These are phyloP conservation scores for Pseudogymnoascus sp. DNA, from an alignment of 2,329 filamentous ascomycete genomes.

Conservation along the genomic window DNA sequence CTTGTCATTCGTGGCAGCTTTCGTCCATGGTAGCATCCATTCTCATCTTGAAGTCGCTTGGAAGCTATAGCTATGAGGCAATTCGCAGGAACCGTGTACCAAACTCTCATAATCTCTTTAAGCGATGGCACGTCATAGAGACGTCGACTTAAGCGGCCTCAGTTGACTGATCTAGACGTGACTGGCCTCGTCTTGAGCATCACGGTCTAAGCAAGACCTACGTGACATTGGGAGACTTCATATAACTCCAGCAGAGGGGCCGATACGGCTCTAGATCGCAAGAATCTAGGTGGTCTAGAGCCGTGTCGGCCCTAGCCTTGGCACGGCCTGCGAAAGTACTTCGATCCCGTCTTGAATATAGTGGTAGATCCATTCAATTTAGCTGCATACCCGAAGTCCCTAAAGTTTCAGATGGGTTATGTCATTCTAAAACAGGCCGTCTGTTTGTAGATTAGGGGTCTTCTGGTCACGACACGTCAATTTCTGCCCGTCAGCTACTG, in stretches of 20 bases:
- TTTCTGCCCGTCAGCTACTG: not conserved
- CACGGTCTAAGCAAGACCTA: not conserved
- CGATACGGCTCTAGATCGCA: not conserved
- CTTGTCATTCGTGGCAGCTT: not conserved
- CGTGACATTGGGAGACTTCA: not conserved
- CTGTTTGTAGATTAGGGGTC: not conserved
- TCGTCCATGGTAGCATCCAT: not conserved
- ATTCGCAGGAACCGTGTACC: not conserved
- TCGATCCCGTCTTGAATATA: not conserved
- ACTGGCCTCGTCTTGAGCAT: not conserved
- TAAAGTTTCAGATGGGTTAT: not conserved
- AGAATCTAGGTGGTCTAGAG: not conserved
- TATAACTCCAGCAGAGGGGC: not conserved
- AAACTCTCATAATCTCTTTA: not conserved
- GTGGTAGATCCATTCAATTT: not conserved
- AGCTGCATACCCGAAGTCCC: not conserved
- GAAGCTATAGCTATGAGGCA: not conserved
- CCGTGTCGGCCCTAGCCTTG: not conserved
- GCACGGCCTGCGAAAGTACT: not conserved
- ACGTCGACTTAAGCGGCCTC: not conserved
- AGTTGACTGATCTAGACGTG: not conserved
- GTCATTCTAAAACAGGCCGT: not conserved
- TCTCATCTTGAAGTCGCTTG: not conserved
- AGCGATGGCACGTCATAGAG: not conserved
- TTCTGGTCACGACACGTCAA: not conserved